Evolutionary conservation across 169 alveolate species (phyloP).

Genomic region (Perkinsus olseni): DNA sequence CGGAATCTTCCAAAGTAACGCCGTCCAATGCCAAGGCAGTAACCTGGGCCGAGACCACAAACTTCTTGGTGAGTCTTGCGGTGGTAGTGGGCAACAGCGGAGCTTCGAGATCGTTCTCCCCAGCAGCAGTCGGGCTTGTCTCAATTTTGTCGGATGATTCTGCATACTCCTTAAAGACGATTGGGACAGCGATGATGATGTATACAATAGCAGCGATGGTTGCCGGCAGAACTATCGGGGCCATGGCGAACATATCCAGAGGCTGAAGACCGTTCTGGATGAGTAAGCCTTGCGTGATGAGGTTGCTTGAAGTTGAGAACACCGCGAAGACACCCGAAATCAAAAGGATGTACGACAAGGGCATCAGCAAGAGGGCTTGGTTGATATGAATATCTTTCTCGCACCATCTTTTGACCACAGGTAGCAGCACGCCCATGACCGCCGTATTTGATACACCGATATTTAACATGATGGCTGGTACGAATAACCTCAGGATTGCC

Average conservation of each 20-base stretch:
- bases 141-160: too few species aligned
- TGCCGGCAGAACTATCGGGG: neutral
- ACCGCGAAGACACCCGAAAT: constrained; percentile 3
- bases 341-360: neutral
- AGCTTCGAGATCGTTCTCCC: too few species aligned
- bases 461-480: constrained; percentile 2
- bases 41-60: too few species aligned
- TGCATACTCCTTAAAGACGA: too few species aligned
- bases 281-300: constrained; percentile 1
- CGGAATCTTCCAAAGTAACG: too few species aligned
- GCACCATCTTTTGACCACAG: neutral
- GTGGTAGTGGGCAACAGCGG: too few species aligned
- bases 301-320: neutral
- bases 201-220: neutral
- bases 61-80: too few species aligned
- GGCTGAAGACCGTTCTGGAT: neutral
- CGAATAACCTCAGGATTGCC: neutral
- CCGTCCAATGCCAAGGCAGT: too few species aligned
- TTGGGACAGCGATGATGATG: neutral
- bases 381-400: neutral
- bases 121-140: too few species aligned
- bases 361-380: neutral
- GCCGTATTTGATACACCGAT: constrained; percentile 6
- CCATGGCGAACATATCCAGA: constrained; percentile 1
- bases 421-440: constrained; percentile 3